These are phyloP conservation scores for Adansonia grandidieri DNA, from an alignment of 441 rosid genomes.

Conservation along the genomic window DNA sequence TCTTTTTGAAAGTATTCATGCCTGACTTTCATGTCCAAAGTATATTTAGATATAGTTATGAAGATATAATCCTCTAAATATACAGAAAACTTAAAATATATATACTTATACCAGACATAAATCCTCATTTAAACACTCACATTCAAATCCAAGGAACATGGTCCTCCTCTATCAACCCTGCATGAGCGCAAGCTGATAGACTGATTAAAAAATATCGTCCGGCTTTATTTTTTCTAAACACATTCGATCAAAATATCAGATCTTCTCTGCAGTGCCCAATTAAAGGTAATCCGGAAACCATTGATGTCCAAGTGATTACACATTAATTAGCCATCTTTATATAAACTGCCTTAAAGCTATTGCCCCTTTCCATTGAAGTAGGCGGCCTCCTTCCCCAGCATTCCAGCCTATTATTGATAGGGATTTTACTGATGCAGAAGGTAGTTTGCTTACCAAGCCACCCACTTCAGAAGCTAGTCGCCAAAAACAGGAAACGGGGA, in stretches of 20 bases:
- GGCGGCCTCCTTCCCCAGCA: too few species aligned
- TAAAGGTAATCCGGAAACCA: constrained; percentile 41
- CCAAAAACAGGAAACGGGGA: too few species aligned
- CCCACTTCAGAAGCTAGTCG: too few species aligned
- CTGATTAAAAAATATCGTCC: constrained; percentile 35
- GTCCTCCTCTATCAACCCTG: constrained; percentile 41
- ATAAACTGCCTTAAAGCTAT: constrained; percentile 23
- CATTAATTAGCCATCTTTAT: constrained; percentile 36
- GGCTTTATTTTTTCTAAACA: constrained; percentile 34
- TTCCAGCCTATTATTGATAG: too few species aligned
- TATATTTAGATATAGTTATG: neutral
- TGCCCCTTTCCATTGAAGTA: too few species aligned
- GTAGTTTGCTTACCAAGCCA: too few species aligned
- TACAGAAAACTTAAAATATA: neutral
- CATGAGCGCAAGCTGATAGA: constrained; percentile 44
- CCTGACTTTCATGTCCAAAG: too few species aligned
- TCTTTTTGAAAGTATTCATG: too few species aligned
- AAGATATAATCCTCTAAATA: neutral
- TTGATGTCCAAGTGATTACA: constrained; percentile 44
- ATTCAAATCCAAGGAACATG: too few species aligned
- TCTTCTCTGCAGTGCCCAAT: constrained; percentile 40
- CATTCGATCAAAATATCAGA: constrained; percentile 37
- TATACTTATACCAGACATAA: too few species aligned
- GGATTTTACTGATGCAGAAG: too few species aligned
- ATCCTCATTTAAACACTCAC: too few species aligned